Evolutionary conservation across 306 rosid genomes (phyloP).

Genomic region (Cucumis cinereus): DNA sequence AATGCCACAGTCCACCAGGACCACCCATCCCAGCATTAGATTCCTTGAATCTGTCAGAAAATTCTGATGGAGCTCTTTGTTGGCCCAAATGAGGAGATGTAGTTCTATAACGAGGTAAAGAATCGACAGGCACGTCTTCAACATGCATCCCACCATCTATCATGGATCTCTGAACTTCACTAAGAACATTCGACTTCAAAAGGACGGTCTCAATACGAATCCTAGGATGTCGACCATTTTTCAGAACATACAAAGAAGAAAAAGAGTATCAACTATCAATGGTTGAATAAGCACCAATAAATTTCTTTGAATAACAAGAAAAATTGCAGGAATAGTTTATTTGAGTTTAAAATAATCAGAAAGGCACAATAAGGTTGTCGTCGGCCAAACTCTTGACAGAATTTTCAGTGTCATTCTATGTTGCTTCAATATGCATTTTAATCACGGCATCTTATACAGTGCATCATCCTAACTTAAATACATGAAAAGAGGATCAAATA

Average conservation of each 20-base stretch:
- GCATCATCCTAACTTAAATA: not conserved
- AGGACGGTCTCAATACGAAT: constrained; percentile 70
- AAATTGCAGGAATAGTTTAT: not conserved
- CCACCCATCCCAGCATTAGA: constrained; percentile 49
- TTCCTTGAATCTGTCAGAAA: constrained; percentile 48
- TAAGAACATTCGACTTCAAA: constrained; percentile 74
- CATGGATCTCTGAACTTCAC: constrained; percentile 81
- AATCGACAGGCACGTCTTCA: constrained; percentile 65
- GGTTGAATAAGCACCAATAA: not conserved
- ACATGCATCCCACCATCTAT: constrained; percentile 84
- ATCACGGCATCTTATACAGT: not conserved
- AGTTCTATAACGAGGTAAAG: constrained; percentile 41
- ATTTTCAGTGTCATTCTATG: not conserved
- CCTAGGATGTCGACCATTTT: constrained; percentile 37
- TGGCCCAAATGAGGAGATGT: constrained; percentile 44
- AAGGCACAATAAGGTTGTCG: not conserved
- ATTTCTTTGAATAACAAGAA: not conserved
- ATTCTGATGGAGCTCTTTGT: constrained; percentile 45
- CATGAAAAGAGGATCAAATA: not conserved
- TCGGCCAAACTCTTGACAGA: not conserved
- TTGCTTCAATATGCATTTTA: not conserved
- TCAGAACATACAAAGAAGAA: constrained; percentile 6
- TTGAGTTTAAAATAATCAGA: not conserved
- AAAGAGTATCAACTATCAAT: not conserved
- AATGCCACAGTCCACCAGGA: constrained; percentile 91